Evolutionary conservation across 345 rosid genomes (phyloP).

Genomic region (Pistacia integerrima): DNA sequence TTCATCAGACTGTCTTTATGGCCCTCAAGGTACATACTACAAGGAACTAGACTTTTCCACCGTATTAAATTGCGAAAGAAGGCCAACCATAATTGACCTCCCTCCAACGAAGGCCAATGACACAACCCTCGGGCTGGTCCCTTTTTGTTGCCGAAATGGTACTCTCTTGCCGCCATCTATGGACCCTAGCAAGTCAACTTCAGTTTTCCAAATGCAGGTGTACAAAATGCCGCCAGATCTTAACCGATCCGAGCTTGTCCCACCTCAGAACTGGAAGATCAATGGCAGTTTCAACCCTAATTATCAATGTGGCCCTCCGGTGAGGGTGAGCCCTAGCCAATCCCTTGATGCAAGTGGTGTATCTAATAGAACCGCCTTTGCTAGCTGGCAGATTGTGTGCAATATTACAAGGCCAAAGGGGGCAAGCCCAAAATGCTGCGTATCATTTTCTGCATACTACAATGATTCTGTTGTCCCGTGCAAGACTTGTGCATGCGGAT

Average conservation of each 20-base stretch:
- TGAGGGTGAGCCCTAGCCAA: constrained; percentile 77
- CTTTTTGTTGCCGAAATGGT: constrained; percentile 86
- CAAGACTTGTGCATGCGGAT: constrained; percentile 90
- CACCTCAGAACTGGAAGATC: constrained; percentile 89
- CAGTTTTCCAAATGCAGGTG: constrained; percentile 83
- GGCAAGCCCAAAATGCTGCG: constrained; percentile 72
- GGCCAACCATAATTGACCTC: constrained; percentile 82
- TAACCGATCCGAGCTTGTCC: constrained; percentile 62
- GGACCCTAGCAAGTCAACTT: constrained; percentile 82
- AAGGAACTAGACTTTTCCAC: constrained; percentile 55
- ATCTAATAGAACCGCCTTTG: constrained; percentile 61
- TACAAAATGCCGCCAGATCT: constrained; percentile 91
- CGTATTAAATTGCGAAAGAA: constrained; percentile 80
- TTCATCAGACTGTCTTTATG: constrained; percentile 78
- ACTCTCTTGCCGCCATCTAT: constrained; percentile 77
- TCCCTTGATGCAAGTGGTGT: constrained; percentile 75
- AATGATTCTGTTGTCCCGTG: constrained; percentile 91
- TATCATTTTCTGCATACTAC: constrained; percentile 88
- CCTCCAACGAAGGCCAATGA: constrained; percentile 90
- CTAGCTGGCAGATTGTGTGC: constrained; percentile 97
- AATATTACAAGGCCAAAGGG: constrained; percentile 82
- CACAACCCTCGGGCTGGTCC: constrained; percentile 61
- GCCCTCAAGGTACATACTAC: constrained; percentile 65
- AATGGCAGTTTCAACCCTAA: constrained; percentile 82
- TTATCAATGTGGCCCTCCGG: constrained; percentile 82